These are phyloP conservation scores for Sporothrix pallida DNA, from an alignment of 2,329 filamentous ascomycete species.

Conservation along the genomic window DNA sequence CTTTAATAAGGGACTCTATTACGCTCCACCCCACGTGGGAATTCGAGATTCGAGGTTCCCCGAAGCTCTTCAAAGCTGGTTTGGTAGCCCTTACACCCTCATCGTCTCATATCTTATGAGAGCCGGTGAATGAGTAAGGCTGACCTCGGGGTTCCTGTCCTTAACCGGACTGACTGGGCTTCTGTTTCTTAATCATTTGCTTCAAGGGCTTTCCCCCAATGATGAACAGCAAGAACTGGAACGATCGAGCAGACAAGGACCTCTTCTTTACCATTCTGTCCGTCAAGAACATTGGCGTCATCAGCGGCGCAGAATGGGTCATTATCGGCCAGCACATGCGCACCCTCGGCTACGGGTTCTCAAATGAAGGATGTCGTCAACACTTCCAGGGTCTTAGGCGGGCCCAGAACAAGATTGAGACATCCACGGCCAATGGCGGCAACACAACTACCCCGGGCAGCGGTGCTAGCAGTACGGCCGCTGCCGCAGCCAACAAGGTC, in stretches of 20 bases:
- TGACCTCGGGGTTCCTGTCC: background rate
- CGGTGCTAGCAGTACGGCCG: conserved; percentile 37
- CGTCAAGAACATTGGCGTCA: conserved; percentile 67
- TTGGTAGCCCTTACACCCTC: too few species aligned
- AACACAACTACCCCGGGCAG: background rate
- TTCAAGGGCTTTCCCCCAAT: background rate
- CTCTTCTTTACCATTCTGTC: conserved; percentile 67
- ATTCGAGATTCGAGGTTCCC: background rate
- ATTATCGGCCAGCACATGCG: conserved; percentile 67
- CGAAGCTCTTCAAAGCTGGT: background rate
- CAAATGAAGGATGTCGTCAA: conserved; percentile 68
- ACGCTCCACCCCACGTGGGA: conserved; percentile 23
- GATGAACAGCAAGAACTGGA: conserved; percentile 62
- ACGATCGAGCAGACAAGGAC: conserved; percentile 66
- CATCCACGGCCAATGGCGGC: conserved; percentile 29
- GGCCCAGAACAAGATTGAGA: conserved; percentile 60
- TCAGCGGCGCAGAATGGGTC: conserved; percentile 67
- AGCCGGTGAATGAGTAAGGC: background rate
- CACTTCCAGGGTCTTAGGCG: conserved; percentile 66
- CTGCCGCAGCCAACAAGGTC: conserved; percentile 43
- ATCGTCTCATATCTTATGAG: too few species aligned
- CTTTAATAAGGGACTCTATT: background rate
- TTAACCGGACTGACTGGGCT: background rate
- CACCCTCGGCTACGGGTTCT: conserved; percentile 64
- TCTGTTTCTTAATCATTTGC: too few species aligned